Evolutionary conservation across 495 filamentous ascomycete genomes (phyloP), one percentile per base, ranked within the genome.

Genomic region (Paragyromitra xinjiangensis): DNA sequence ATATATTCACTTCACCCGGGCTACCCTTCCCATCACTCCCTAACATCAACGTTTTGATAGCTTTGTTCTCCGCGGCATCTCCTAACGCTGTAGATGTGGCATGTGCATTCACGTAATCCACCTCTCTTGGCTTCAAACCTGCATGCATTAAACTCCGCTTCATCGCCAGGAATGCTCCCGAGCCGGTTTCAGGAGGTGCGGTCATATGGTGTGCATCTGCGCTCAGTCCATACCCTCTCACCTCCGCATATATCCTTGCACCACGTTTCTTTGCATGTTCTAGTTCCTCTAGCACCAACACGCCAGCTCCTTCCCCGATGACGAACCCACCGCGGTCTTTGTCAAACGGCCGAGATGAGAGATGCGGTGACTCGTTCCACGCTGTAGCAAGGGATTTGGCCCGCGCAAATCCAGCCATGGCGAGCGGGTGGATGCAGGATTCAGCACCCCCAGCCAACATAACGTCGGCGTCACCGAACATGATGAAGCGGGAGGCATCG

Each of bases 41-140:
- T 16, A 94, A 85, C 83, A 98, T 90, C 72, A 99, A 83, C 0
- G 87, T 81, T 71, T 91, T 90, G 81, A 98, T 96, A 0, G 95
- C 95, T 6, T 85, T 84, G 70, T 94, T 96, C 83, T 99, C 95
- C 0, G 95, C 95, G 1, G 88, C 87, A 84, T 99, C 95, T 0
- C 95, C 95, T 3, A 97, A 86, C 9, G 85, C 77, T 0, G 95
- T 99, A 7, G 91, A 92, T 0, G 95, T 98, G 3, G 94, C 95
- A 83, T 99, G 95, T 1, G 95, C 95, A 82, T 98, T 99, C 81
- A 99, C 88, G 83, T 99, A 99, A 81, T 94, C 94, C 0, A 99
- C 91, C 40, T 88, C 84, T 1, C 78, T 81, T 6, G 95, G 94
- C 73, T 84, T 85, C 1, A 96, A 73, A 5, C 86, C 84, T 1